These are phyloP conservation scores for Chlorella sp. DNA, from an alignment of 139 green algal species.

Conservation along the genomic window DNA sequence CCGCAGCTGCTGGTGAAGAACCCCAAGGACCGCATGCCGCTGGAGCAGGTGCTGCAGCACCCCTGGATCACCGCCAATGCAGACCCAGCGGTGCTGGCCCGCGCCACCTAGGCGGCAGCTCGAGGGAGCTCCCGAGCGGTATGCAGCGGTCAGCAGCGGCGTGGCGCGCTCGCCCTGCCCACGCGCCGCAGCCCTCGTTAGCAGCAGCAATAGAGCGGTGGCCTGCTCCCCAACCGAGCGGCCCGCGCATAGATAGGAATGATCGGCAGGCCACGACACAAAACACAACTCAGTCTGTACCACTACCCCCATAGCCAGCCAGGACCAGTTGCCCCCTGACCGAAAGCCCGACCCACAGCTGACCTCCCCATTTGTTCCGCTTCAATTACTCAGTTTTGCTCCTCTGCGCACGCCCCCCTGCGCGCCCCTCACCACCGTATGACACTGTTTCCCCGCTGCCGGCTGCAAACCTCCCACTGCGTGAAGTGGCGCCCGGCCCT, in stretches of 20 bases:
- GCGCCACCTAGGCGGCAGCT: conserved; percentile 2
- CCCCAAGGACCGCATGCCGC: conserved; percentile 69
- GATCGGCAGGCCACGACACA: too few species aligned
- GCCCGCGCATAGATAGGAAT: too few species aligned
- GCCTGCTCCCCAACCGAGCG: too few species aligned
- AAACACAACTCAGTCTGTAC: too few species aligned
- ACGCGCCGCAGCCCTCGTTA: not conserved
- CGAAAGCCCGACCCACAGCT: not conserved
- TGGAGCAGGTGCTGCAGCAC: conserved; percentile 82
- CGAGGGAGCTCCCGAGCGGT: not conserved
- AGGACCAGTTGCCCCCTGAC: not conserved
- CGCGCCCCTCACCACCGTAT: not conserved
- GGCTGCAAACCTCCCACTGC: not conserved
- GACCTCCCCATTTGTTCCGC: not conserved
- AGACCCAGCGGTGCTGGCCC: conserved; percentile 39
- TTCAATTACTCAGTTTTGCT: conserved; percentile 1
- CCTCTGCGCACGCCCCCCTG: not conserved
- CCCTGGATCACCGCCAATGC: conserved; percentile 88
- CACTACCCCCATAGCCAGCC: too few species aligned
- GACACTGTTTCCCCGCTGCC: conserved; percentile 20
- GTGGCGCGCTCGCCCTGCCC: not conserved
- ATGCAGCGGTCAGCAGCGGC: not conserved
- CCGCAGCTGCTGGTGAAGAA: conserved; percentile 86
- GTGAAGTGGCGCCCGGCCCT: not conserved
- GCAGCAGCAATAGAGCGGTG: not conserved